phyloP scores from a whole-genome alignment of 768 basidiomycete species.

The Mycena galericulata region DNA sequence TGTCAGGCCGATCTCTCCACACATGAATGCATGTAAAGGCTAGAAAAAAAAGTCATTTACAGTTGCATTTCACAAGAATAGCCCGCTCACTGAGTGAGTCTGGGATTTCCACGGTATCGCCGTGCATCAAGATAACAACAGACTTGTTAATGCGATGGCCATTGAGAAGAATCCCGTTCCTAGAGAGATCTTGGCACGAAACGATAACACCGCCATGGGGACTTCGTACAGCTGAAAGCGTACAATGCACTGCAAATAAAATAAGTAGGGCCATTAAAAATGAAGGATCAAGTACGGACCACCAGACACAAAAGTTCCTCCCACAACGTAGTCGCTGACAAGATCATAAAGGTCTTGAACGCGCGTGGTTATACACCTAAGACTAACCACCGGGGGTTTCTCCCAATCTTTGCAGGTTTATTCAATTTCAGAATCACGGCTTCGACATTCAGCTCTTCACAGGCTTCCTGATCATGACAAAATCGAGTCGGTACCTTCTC shows the following conservation, averaged over 20 bases:
- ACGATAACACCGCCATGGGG: slow-evolving; percentile 79
- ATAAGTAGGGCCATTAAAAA: too few relatives aligned
- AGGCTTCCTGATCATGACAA: slow-evolving; percentile 6
- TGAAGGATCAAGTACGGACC: too few relatives aligned
- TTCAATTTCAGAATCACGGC: slow-evolving; percentile 71
- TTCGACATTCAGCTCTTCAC: slow-evolving; percentile 38
- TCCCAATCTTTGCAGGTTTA: slow-evolving; percentile 75
- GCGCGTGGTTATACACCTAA: too few relatives aligned
- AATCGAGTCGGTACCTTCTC: slow-evolving; percentile 63
- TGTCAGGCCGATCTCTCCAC: slow-evolving; percentile 65
- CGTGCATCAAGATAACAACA: slow-evolving; percentile 81
- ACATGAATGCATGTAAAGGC: slow-evolving; percentile 76
- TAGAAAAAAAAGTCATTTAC: slow-evolving; percentile 40
- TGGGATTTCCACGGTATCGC: slow-evolving; percentile 77
- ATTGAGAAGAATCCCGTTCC: slow-evolving; percentile 81
- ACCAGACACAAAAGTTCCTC: slow-evolving; percentile 72
- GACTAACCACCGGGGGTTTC: slow-evolving; percentile 77
- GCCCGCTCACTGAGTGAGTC: slow-evolving; percentile 65
- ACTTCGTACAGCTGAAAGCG: slow-evolving; percentile 67
- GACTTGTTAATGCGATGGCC: slow-evolving; percentile 74
- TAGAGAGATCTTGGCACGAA: slow-evolving; percentile 87
- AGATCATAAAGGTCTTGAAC: too few relatives aligned
- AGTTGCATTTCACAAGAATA: not conserved
- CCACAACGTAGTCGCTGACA: slow-evolving; percentile 73
- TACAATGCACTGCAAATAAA: slow-evolving; percentile 12